These are phyloP conservation scores for Prunus salicina DNA, from an alignment of 306 rosid species.

Conservation along the genomic window DNA sequence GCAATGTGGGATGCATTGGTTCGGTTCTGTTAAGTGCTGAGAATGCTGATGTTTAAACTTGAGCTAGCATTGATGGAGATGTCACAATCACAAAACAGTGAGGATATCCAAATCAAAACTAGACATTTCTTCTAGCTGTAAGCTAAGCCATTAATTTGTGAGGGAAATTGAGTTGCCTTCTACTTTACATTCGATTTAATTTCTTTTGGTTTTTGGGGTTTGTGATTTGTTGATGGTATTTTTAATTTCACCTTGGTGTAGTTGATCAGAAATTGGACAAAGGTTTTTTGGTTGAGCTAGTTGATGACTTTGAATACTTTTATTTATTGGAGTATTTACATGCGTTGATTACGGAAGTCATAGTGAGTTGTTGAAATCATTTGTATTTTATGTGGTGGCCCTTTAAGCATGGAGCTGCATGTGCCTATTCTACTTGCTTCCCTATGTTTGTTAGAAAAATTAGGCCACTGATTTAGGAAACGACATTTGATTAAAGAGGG, in stretches of 20 bases:
- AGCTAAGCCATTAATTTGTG: neutral
- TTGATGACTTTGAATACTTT: neutral
- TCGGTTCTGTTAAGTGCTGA: slow-evolving; percentile 34
- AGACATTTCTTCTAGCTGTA: slow-evolving; percentile 4
- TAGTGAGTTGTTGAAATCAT: neutral
- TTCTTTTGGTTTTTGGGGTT: slow-evolving; percentile 1
- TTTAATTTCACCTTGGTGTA: slow-evolving; percentile 4
- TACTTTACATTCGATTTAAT: neutral
- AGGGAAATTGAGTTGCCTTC: neutral
- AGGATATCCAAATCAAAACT: slow-evolving; percentile 4
- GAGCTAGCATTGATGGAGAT: neutral
- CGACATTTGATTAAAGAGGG: neutral
- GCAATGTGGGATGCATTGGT: slow-evolving; percentile 58
- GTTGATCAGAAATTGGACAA: slow-evolving; percentile 8
- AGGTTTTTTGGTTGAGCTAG: neutral
- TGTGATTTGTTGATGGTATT: slow-evolving; percentile 6
- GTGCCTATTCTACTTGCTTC: neutral
- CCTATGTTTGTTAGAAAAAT: neutral
- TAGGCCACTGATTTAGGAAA: neutral
- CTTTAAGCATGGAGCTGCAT: neutral
- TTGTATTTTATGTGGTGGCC: neutral
- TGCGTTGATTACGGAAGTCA: neutral
- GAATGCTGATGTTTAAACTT: neutral
- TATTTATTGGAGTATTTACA: neutral
- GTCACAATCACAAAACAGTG: slow-evolving; percentile 3